Evolutionary conservation across 306 rosid species (phyloP).

Genomic region (Begonia masoniana): DNA sequence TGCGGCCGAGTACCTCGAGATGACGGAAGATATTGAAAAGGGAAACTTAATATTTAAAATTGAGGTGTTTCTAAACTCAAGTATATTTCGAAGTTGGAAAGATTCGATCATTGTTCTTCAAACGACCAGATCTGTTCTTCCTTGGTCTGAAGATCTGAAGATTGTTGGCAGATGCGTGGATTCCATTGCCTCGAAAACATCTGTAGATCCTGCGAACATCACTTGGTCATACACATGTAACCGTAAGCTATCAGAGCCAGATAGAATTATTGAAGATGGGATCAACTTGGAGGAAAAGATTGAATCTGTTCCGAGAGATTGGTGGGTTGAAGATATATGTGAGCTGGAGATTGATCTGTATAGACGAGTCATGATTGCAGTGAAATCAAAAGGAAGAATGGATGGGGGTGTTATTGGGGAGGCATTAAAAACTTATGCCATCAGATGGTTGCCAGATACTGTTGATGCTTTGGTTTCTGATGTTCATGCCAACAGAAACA

Average conservation of each 20-base stretch:
- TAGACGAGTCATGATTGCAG: constrained; percentile 63
- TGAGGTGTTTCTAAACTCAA: constrained; percentile 86
- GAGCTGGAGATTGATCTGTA: constrained; percentile 89
- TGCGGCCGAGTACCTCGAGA: constrained; percentile 86
- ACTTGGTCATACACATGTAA: constrained; percentile 90
- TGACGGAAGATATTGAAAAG: constrained; percentile 75
- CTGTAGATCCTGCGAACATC: constrained; percentile 62
- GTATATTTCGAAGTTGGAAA: constrained; percentile 94
- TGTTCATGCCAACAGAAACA: constrained; percentile 55
- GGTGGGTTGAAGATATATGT: constrained; percentile 99
- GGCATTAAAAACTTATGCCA: constrained; percentile 74
- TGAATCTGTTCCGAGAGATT: constrained; percentile 70
- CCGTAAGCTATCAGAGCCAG: constrained; percentile 54
- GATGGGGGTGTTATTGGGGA: constrained; percentile 80
- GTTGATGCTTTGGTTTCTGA: constrained; percentile 75
- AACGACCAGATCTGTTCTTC: constrained; percentile 69
- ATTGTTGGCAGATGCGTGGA: constrained; percentile 91
- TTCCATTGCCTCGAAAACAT: constrained; percentile 88
- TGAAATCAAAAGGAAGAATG: constrained; percentile 96
- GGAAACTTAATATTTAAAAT: constrained; percentile 83
- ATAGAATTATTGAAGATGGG: constrained; percentile 47
- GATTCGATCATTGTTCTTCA: constrained; percentile 93
- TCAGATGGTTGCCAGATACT: constrained; percentile 88
- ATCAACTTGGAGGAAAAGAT: constrained; percentile 27
- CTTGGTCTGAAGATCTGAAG: constrained; percentile 89